These are phyloP conservation scores for Saccharomycopsis hybrid DNA, from an alignment of 1,139 yeast genomes.

Conservation along the genomic window DNA sequence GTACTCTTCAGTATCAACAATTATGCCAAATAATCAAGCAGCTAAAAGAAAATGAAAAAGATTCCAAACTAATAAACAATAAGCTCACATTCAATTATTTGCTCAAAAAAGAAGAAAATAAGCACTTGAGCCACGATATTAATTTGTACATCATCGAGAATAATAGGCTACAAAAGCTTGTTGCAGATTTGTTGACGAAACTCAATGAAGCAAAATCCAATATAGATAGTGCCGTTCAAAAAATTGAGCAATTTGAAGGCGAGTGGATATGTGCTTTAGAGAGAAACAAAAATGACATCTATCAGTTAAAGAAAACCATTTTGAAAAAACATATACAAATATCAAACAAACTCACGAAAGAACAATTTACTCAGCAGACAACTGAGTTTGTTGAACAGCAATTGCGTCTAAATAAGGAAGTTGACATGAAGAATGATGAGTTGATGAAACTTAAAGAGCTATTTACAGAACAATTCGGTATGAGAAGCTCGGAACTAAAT, in stretches of 20 bases:
- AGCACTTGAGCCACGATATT: conserved; percentile 11
- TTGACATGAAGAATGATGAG: conserved; percentile 12
- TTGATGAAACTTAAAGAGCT: conserved; percentile 5
- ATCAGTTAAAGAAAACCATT: conserved; percentile 12
- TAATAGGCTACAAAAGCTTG: conserved; percentile 9
- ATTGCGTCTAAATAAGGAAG: conserved; percentile 10
- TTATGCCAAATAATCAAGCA: background rate
- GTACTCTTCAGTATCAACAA: no score
- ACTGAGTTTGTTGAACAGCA: conserved; percentile 14
- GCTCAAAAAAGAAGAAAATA: conserved; percentile 15
- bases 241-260: conserved; percentile 8
- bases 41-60: conserved; percentile 1
- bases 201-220: background rate
- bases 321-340: conserved; percentile 16
- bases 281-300: conserved; percentile 5
- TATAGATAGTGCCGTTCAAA: background rate
- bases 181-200: conserved; percentile 5
- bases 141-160: conserved; percentile 10
- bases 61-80: conserved; percentile 8
- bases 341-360: conserved; percentile 3
- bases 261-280: conserved; percentile 11
- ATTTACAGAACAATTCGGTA: conserved; percentile 2
- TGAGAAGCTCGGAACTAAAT: conserved; percentile 8
- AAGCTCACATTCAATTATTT: conserved; percentile 12
- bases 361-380: conserved; percentile 9